Base-by-base conservation (phyloP, 495 filamentous ascomycete species). In the Penicillium arizonense region DNA sequence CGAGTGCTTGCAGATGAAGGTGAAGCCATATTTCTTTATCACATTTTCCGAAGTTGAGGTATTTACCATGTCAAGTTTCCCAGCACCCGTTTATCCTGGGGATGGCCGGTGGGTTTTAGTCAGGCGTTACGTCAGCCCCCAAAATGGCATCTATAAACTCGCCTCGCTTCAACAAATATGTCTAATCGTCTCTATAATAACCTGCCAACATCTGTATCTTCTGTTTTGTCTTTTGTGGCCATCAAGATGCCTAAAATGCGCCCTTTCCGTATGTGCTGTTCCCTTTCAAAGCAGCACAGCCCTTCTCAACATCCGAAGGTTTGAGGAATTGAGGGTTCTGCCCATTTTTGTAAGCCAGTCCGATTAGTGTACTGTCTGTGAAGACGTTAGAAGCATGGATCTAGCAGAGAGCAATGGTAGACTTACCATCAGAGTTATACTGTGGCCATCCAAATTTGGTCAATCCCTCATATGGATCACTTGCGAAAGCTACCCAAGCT, bases 401-500 rank as follows among this genome's bases (percentile, higher is more conserved):
- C 3, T 10, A 5, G 10, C 9, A 23, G 21, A 33, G 18, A 8
- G 4, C 1, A 32, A 20, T 11, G 5, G 5, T 7, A 16, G 43
- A 57, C 61, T 44, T 49, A 61, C 61, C 50, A 47, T 50, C 46
- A 5, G 62, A 39, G 40, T 70, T 47, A 52, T 71, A 77, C 42
- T 12, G 16, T 5, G 73, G 68, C 76, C 74, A 77, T 8, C 71
- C 72, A 46, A 72, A 67, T 21, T 54, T 62, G 13, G 36, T 65
- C 47, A 82, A 53, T 1, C 77, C 79, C 16, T 64, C 61, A 7
- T 47, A 23, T 6, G 80, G 79, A 62, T 82, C 71, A 44, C 68
- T 70, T 5, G 72, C 75, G 53, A 84, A 83, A 2, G 76, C 70
- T 5, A 72, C 75, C 79, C 77, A 79, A 4, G 74, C 77, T 3